Base-by-base conservation (phyloP, 2,329 filamentous ascomycete genomes). In the Penicillium sp. region DNA sequence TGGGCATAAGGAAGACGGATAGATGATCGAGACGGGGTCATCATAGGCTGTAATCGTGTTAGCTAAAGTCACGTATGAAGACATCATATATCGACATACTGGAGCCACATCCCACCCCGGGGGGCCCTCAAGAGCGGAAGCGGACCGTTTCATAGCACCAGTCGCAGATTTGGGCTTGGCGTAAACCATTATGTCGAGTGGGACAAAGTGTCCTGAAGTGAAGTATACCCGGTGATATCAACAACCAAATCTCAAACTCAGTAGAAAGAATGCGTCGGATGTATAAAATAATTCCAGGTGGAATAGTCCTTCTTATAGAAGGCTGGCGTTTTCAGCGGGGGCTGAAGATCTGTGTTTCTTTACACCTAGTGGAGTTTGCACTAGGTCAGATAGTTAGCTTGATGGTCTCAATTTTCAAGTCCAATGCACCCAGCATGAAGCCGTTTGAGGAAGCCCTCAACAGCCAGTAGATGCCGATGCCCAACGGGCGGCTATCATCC, bases 1-100 rank as follows among this genome's bases (percentile, higher is more conserved):
- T 73, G 70, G 9, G 64, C 51, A 55, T 63, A 72, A 20, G 70
- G 71, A 41, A 72, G 51, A 46, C 63, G 67, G 54, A 64, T 56
- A 2, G 67, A 56, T 40, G 68, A 49, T 7, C 63, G 67, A 40
- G 62, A 51, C 4, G 61, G 54, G 26, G 63, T 37, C 53, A 66
- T 65, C 67, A 72, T 69, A 11, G 68, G 55, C 71, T 73, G 18
- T 29, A 12, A 23, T 9, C 14, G 33, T 8, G n/a, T 54, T 44
- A 44, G 18, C 27, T 51, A 43, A 11, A 18, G 15, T 37, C 7
- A 37, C 6, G 1, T 9, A 11, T 11, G 33, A 37, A 6, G 3
- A 18, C 15, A 37, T 5, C 7, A 18, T 7, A n/a, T 25, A 23
- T 22, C 40, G 22, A 64, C 69, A 63, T 51, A 73, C 69, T 42